A percentile compares a stretch with the other conserved stretches of the same genome.
Evolutionary conservation across 352 stramenopile genomes (phyloP).

Genomic region (Phytopythium boreale): DNA sequence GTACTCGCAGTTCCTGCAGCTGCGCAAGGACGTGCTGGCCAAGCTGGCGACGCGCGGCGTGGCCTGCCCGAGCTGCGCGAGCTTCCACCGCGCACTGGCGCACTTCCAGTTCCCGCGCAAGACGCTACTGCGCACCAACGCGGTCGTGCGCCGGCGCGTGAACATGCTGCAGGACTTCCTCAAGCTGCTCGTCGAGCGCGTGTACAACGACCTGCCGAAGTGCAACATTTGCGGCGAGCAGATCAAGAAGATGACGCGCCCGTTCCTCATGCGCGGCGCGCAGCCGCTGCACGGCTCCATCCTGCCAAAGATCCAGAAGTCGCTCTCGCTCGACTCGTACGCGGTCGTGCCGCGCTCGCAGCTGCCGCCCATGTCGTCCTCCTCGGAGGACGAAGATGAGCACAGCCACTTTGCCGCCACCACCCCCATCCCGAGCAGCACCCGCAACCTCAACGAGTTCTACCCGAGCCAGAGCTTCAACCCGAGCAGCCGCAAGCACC

Average conservation of each 20-base stretch:
- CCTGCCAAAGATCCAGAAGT: slow-evolving; percentile 68
- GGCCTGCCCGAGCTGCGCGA: slow-evolving; percentile 60
- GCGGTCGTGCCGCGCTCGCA: slow-evolving; percentile 42
- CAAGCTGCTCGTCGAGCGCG: slow-evolving; percentile 58
- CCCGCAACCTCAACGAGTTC: slow-evolving; percentile 2
- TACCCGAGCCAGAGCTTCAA: neutral
- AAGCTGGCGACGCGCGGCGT: slow-evolving; percentile 31
- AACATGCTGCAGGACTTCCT: slow-evolving; percentile 69
- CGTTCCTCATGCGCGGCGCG: slow-evolving; percentile 74
- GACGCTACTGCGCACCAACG: slow-evolving; percentile 65
- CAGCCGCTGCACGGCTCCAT: slow-evolving; percentile 74
- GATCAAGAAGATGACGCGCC: slow-evolving; percentile 65
- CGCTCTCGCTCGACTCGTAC: slow-evolving; percentile 66
- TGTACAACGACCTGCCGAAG: slow-evolving; percentile 77
- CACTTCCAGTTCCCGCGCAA: slow-evolving; percentile 71
- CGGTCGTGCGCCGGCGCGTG: slow-evolving; percentile 65
- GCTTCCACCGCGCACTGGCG: slow-evolving; percentile 54
- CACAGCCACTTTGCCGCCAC: neutral
- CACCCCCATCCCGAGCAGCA: neutral
- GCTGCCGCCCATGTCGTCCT: slow-evolving; percentile 12
- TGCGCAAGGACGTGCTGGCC: slow-evolving; percentile 62
- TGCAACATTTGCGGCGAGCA: slow-evolving; percentile 66
- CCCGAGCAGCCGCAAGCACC: neutral
- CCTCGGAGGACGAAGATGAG: neutral
- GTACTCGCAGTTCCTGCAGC: slow-evolving; percentile 85